Evolutionary conservation across 2,329 filamentous ascomycete species (phyloP).

Genomic region (Colletotrichum cereale): DNA sequence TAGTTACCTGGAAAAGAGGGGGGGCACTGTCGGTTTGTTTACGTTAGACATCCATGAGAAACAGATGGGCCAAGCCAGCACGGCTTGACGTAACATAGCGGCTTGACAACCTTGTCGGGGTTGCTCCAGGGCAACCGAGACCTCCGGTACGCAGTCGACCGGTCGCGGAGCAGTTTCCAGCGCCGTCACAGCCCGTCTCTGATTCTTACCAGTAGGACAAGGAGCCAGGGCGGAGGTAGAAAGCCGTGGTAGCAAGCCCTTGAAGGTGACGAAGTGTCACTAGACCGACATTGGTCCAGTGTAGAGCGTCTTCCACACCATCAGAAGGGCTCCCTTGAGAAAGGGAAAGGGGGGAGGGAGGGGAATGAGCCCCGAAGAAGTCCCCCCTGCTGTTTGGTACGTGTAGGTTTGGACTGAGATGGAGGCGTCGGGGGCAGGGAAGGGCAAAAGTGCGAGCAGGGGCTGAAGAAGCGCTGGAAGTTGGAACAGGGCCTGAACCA

Average conservation of each 20-base stretch:
- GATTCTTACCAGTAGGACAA: constrained; percentile 3
- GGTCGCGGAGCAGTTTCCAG: constrained; percentile 20
- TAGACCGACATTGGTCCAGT: constrained; percentile 5
- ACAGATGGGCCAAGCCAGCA: neutral
- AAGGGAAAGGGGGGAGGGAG: neutral
- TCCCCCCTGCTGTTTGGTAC: neutral
- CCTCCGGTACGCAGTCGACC: constrained; percentile 12
- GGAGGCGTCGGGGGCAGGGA: neutral
- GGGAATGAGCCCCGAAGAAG: neutral
- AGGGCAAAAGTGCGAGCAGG: constrained; percentile 9
- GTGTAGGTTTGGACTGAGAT: neutral
- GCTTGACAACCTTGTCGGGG: constrained; percentile 7
- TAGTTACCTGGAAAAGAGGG: neutral
- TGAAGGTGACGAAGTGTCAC: constrained; percentile 5
- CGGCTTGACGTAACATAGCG: neutral
- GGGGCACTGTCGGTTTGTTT: neutral
- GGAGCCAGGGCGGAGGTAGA: constrained; percentile 12
- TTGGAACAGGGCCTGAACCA: constrained; percentile 10
- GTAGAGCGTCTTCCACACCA: constrained; percentile 3
- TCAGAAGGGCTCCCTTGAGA: constrained; percentile 1
- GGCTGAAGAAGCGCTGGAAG: constrained; percentile 27
- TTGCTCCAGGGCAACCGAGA: neutral
- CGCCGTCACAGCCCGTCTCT: constrained; percentile 11
- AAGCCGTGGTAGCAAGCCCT: constrained; percentile 13
- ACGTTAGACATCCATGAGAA: neutral